phyloP scores from a whole-genome alignment of 306 rosid species.

The Malus orientalis region DNA sequence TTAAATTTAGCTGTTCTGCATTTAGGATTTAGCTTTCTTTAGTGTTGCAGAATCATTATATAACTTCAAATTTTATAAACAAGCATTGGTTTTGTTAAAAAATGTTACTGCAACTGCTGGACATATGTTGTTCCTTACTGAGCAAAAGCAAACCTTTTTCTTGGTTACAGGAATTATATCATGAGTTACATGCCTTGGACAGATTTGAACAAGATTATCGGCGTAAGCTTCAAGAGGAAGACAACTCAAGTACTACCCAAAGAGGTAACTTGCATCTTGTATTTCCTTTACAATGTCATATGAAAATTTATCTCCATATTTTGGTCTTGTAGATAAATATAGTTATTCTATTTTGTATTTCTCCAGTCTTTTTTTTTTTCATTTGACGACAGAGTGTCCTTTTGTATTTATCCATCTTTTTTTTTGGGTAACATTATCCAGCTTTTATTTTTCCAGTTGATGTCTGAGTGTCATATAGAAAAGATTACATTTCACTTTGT shows the following conservation, averaged over 20 bases:
- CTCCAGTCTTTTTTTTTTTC: not conserved
- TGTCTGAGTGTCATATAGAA: not conserved
- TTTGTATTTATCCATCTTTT: not conserved
- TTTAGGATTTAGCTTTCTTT: not conserved
- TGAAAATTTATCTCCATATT: not conserved
- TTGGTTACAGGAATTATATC: conserved; percentile 77
- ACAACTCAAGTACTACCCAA: conserved; percentile 61
- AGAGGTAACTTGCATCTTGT: conserved; percentile 41
- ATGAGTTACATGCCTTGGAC: conserved; percentile 89
- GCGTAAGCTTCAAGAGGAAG: conserved; percentile 93
- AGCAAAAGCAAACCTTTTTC: conserved; percentile 7
- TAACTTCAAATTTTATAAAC: not conserved
- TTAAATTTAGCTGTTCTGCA: not conserved
- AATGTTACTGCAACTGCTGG: not conserved
- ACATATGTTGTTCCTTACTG: conserved; percentile 8
- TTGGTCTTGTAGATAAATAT: not conserved
- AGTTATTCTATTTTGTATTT: not conserved
- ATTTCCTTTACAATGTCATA: conserved; percentile 1
- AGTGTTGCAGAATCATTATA: not conserved
- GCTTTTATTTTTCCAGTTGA: not conserved
- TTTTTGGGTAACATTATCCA: not conserved
- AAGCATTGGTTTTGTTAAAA: not conserved
- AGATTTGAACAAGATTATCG: conserved; percentile 94
- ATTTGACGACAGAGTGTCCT: not conserved
- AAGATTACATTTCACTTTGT: not conserved